Evolutionary conservation across 441 rosid species (phyloP).

Genomic region (Aleurites moluccanus): DNA sequence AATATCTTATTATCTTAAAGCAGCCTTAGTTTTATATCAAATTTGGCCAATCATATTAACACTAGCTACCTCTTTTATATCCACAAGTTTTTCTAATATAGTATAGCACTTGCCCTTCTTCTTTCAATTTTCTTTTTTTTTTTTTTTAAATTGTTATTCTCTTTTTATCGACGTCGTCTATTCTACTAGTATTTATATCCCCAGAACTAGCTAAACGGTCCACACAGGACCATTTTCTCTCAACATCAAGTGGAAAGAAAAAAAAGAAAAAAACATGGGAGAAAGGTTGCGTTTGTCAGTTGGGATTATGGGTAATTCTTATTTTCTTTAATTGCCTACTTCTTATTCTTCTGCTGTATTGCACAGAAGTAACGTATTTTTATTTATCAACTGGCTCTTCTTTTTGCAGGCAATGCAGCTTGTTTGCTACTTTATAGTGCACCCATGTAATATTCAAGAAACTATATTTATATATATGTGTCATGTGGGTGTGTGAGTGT

Average conservation of each 20-base stretch:
- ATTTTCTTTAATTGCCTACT: not conserved
- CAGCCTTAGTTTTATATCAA: not conserved
- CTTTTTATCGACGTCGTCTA: conserved; percentile 12
- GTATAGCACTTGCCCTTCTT: conserved; percentile 23
- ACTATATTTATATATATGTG: not conserved
- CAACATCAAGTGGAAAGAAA: not conserved
- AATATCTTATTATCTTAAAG: not conserved
- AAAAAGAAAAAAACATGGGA: conserved; percentile 42
- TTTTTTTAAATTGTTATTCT: conserved; percentile 22
- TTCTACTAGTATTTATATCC: conserved; percentile 29
- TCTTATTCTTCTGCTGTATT: not conserved
- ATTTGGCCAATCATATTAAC: not conserved
- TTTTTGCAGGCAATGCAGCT: conserved; percentile 74
- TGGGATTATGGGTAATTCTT: conserved; percentile 56
- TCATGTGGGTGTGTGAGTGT: too few relatives aligned
- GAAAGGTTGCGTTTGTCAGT: conserved; percentile 54
- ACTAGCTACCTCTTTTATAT: not conserved
- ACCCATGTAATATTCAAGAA: conserved; percentile 54
- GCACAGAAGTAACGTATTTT: not conserved
- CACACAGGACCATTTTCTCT: conserved; percentile 20
- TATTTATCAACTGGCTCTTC: not conserved
- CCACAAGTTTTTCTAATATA: conserved; percentile 30
- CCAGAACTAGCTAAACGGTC: conserved; percentile 23
- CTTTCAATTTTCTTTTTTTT: too few relatives aligned
- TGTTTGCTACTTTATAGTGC: conserved; percentile 64